Evolutionary conservation across 2,329 filamentous ascomycete species (phyloP), one percentile per base, ranked within the genome.

Genomic region (Nemania bipapillata): DNA sequence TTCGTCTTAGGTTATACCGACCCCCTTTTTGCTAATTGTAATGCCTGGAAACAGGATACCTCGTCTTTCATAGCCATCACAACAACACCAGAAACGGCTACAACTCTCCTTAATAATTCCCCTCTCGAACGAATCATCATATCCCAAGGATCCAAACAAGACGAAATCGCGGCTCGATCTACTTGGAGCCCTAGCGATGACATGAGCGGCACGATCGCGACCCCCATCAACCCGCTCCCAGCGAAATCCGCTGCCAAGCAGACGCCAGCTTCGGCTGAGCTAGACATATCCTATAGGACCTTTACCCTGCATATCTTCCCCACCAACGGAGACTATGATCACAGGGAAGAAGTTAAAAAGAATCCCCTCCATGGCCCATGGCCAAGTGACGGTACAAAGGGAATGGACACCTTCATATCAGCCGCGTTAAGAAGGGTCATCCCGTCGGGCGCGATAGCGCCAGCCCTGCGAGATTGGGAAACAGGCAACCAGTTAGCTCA

Each of bases 11-110:
- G 32, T 11, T 35, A 40, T 40, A 12, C n/a, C 11, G 37, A 12
- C 11, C 4, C 11, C 24, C n/a, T n/a, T 35, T 17, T 35, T n/a
- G 32, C 61, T 8, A 15, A 37, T 50, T 30, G 30, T 15, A 40
- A 24, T 40, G 0, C 7, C 22, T 17, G 6, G 6, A 9, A 24
- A 49, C 64, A 86, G 84, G 81, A 83, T 50, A 79, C 82, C 28
- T 81, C 81, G 24, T 83, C 83, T 24, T 89, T 87, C 74, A 77
- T 88, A 47, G 83, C 83, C 12, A 78, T 88, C 26, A 81, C 85
- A 20, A 80, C 79, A 54, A 81, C 79, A 20, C 73, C 77, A 17
- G 76, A 79, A 3, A 81, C 79, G 12, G 85, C 83, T 12, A 65
- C 71, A 2, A 72, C 73, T 40, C 79, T 87, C n/a, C 67, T 86